Evolutionary conservation across 2,329 filamentous ascomycete species (phyloP), one percentile per base, ranked within the genome.

Genomic region (Didymella pinodella): DNA sequence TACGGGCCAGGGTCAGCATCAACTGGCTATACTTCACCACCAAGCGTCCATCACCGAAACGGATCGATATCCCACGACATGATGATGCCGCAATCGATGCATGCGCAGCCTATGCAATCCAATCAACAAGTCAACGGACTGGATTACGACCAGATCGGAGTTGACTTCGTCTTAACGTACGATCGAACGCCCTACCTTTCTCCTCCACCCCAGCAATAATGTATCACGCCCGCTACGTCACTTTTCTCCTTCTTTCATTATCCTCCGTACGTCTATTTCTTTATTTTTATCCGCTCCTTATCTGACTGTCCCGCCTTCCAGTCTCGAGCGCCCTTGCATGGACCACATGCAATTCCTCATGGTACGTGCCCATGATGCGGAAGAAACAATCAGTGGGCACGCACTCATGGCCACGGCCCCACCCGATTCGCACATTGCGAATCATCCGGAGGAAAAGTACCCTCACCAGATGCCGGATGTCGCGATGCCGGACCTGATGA

Each of bases 241-340:
- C 64, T 51, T 57, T 62, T 40, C 63, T 60, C 50, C 48, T 63
- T 64, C 53, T 58, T 64, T 58, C 61, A 46, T 47, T 29, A 49
- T 55, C 59, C 43, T 57, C 28, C 64, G 67, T 74, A 73, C 66
- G 71, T 70, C 49, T 34, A 41, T 67, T 65, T 69, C 62, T 63
- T 67, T 60, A 64, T 34, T 43, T 57, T 65, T 16, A 32, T 26
- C 57, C 62, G 62, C 60, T 66, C 67, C 64, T 62, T 69, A 47
- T 73, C 70, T 76, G 69, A 75, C 73, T 67, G 64, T 47, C 54
- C 57, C 58, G 62, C 62, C 56, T 59, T 57, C 56, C 76, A 84
- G 90, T 91, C 90, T 96, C 77, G 93, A 97, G 82, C 90, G 90
- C 75, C 92, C 93, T 51, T 98, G 95, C 83, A 96, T 96, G 86